Evolutionary conservation across 2,329 filamentous ascomycete species (phyloP), one percentile per base, ranked within the genome.

Genomic region (Xenosphaeropsis pyriputrescens): DNA sequence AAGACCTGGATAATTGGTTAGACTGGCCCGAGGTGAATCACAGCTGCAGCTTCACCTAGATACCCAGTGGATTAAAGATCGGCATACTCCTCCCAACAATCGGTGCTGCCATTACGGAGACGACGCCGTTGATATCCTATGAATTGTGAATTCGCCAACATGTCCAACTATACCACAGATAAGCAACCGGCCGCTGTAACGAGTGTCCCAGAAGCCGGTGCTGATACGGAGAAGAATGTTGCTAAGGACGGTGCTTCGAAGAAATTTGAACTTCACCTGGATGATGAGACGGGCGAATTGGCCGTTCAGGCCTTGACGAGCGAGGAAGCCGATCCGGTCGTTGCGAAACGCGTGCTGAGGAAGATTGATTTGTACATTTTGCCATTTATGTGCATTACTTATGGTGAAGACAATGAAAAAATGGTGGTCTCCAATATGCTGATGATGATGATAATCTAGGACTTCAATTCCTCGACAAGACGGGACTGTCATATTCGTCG

Each of bases 401-500:
- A 31, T 34, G 38, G 31, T 34, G 18, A 33, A 13, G 29, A 30
- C 31, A 16, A 15, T 12, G 18, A 18, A 32, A 17, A 34, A n/a
- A 14, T 34, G 14, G 22, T 5, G 8, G 22, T 6, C 8, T 9
- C 12, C 8, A 9, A 26, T 26, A 26, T 26, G 8, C 22, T 9
- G 22, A 26, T 26, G 8, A 26, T 11, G 8, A 17, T 22, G 29
- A 26, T 11, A 9, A 17, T 22, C 17, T 34, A 26, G 34, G 36
- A n/a, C 32, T 42, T 15, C 39, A 42, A 42, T 42, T 39, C 4
- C 26, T 38, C 29, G 39, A 44, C 33, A 45, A 68, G 56, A 68
- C 64, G 0, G 67, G 62, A 1, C 45, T 68, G 9, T 64, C 60
- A 19, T 70, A 70, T 44, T 67, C 69, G 1, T 67, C 69, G 4